These are phyloP conservation scores for Fagus sylvatica DNA, from an alignment of 306 rosid species.

Conservation along the genomic window DNA sequence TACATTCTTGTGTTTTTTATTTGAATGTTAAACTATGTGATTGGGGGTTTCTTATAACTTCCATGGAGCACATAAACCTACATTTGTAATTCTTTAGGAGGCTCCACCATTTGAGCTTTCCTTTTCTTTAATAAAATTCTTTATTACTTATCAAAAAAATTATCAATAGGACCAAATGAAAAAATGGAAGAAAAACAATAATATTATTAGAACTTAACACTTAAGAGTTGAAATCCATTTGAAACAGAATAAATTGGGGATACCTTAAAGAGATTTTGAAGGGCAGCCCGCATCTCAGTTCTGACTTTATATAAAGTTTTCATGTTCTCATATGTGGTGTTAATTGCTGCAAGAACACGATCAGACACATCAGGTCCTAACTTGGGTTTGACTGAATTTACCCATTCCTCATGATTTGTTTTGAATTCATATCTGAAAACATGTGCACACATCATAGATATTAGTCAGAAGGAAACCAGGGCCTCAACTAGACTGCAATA, in stretches of 20 bases:
- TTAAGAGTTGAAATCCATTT: neutral
- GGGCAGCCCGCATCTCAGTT: slow-evolving; percentile 75
- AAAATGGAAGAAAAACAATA: neutral
- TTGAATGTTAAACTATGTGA: no score
- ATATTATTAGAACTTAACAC: neutral
- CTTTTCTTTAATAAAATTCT: no score
- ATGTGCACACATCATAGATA: slow-evolving; percentile 21
- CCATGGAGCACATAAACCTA: no score
- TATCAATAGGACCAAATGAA: neutral
- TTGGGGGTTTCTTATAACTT: no score
- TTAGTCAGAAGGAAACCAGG: slow-evolving; percentile 21
- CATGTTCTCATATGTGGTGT: slow-evolving; percentile 54
- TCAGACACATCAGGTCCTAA: slow-evolving; percentile 52
- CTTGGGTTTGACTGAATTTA: slow-evolving; percentile 69
- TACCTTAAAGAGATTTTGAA: slow-evolving; percentile 84
- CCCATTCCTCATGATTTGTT: slow-evolving; percentile 86
- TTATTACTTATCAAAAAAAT: neutral
- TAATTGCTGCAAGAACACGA: slow-evolving; percentile 57
- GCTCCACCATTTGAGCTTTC: no score
- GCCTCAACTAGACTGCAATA: neutral
- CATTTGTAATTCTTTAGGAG: no score
- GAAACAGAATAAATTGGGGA: slow-evolving; percentile 15
- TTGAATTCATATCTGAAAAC: slow-evolving; percentile 80
- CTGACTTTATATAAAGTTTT: slow-evolving; percentile 74
- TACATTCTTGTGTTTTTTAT: no score